These are phyloP conservation scores for Thyridium curvatum DNA, from an alignment of 2,329 filamentous ascomycete genomes.

Conservation along the genomic window DNA sequence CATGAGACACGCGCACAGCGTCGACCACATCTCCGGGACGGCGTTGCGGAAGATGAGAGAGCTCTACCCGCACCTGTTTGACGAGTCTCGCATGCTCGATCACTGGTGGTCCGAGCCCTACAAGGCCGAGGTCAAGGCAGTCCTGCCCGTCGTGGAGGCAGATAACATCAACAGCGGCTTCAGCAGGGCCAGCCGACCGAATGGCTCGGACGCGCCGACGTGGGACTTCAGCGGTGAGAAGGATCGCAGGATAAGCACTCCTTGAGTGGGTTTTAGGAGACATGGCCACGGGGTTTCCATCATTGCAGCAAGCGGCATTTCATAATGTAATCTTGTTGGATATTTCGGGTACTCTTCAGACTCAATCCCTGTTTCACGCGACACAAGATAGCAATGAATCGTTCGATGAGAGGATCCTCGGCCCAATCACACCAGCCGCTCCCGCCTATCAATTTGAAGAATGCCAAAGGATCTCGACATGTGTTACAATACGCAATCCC, in stretches of 20 bases:
- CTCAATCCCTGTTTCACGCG: too few relatives aligned
- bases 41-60: conserved; percentile 48
- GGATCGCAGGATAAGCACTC: conserved; percentile 29
- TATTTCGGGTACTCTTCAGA: too few relatives aligned
- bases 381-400: too few relatives aligned
- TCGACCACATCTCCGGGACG: conserved; percentile 57
- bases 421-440: too few relatives aligned
- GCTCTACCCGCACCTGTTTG: conserved; percentile 48
- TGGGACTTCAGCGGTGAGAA: conserved; percentile 32
- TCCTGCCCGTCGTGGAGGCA: conserved; percentile 37
- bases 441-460: too few relatives aligned
- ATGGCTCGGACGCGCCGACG: conserved; percentile 45
- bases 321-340: too few relatives aligned
- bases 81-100: conserved; percentile 37
- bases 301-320: too few relatives aligned
- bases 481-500: too few relatives aligned
- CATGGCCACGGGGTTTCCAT: too few relatives aligned
- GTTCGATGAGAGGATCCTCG: too few relatives aligned
- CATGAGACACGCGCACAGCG: conserved; percentile 49
- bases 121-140: conserved; percentile 29
- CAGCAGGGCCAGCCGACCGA: conserved; percentile 34
- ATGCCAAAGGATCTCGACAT: too few relatives aligned
- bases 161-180: conserved; percentile 38
- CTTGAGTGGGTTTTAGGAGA: too few relatives aligned
- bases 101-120: conserved; percentile 40